A percentile compares a stretch with the other conserved stretches of the same genome.
These are phyloP conservation scores for Wickerhamomyces sp. DNA, from an alignment of 1,139 yeast species.

Conservation along the genomic window DNA sequence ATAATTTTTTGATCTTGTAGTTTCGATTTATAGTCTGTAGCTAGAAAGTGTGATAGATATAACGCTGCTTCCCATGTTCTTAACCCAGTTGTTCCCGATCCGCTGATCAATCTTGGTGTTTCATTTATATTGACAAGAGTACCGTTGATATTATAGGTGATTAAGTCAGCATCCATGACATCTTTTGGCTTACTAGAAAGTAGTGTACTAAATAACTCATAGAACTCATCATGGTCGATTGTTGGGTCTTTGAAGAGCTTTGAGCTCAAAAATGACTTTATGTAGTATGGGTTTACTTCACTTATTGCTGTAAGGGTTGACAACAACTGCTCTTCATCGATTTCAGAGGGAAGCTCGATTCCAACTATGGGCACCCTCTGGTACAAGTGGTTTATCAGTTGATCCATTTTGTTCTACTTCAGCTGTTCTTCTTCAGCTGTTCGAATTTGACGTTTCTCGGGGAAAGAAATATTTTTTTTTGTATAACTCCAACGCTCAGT, in stretches of 20 bases:
- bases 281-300: conserved; percentile 43
- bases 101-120: conserved; percentile 61
- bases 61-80: conserved; percentile 95
- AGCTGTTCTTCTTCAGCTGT: conserved; percentile 14
- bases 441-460: conserved; percentile 17
- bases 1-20: conserved; percentile 31
- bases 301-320: conserved; percentile 22
- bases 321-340: conserved; percentile 23
- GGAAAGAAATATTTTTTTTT: not conserved
- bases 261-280: conserved; percentile 39
- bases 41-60: conserved; percentile 38
- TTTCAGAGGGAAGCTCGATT: conserved; percentile 9
- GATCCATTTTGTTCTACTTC: conserved; percentile 20
- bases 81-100: conserved; percentile 78
- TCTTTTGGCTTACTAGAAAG: conserved; percentile 35
- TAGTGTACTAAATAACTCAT: conserved; percentile 44
- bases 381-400: conserved; percentile 20
- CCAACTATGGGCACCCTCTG: conserved; percentile 28
- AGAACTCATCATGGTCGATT: conserved; percentile 39
- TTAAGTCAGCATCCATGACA: conserved; percentile 43
- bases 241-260: conserved; percentile 18
- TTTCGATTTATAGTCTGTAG: conserved; percentile 24
- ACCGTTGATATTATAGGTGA: conserved; percentile 38
- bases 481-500: not conserved
- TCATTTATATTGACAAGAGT: conserved; percentile 45